Base-by-base conservation (phyloP, 345 rosid species). In the Sisymbrium irio region DNA sequence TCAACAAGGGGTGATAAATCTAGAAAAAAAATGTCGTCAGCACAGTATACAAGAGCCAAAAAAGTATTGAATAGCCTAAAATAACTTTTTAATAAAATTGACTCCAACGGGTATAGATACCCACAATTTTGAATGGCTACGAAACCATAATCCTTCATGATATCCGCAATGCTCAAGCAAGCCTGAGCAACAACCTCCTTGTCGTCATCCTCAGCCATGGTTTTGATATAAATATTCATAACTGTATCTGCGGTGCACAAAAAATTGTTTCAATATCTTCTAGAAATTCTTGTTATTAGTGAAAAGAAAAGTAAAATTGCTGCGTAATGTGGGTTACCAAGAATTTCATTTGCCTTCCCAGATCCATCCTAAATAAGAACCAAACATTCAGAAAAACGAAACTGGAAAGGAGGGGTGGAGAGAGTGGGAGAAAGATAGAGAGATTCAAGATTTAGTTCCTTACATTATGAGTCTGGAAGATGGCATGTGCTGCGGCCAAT, bases 121-220 rank as follows among this genome's bases (percentile, higher is more conserved):
- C 79, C 81, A 96, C 99, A 96, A 75, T 91, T 89, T 80, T 96
- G 96, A 72, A 96, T 50, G 55, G 87, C 91, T 64, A 76, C 13
- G 14, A 78, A 92, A 45, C 99, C 93, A 85, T 83, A 92, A 69
- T 92, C 99, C 77, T 90, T 89, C 75, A 85, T 73, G 60, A 92
- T 92, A 69, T 92, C 98, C 46, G 89, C 96, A 68, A 87, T 63
- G 72, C 91, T 87, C 82, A 83, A 85, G 83, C 98, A 96, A 81
- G 92, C 95, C 81, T 92, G 88, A 68, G 98, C 96, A 69, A 96
- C 99, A 47, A 92, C 98, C 82, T 90, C 98, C 85, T 89, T 96
- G 85, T 96, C 98, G 44, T 89, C 97, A 87, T 92, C 99, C 15
- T 89, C 93, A 39, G 84, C 82, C 95, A 96, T 92, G 54, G 88